A percentile compares a stretch with the other conserved stretches of the same genome.
phyloP scores from a whole-genome alignment of 2,329 filamentous ascomycete genomes.

The Cladosporium sphaerospermum region DNA sequence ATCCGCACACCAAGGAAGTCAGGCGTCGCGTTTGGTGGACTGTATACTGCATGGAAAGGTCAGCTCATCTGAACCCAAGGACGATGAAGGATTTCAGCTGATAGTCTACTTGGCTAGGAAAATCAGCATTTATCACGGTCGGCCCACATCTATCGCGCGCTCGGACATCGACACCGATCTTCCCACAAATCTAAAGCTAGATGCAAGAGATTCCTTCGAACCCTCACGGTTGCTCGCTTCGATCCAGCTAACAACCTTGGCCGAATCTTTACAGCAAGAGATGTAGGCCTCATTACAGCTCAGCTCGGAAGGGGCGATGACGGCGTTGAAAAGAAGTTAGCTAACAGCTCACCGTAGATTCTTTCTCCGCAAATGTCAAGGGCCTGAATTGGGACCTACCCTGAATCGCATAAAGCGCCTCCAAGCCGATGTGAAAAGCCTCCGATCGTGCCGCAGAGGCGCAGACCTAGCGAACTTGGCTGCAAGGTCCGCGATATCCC shows the following conservation, averaged over 20 bases:
- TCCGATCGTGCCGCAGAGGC: no score
- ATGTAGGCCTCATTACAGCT: slow-evolving; percentile 7
- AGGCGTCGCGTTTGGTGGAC: slow-evolving; percentile 18
- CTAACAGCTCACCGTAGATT: slow-evolving; percentile 14
- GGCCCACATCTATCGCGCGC: slow-evolving; percentile 49
- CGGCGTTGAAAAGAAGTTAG: slow-evolving; percentile 12
- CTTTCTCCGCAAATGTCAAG: background rate
- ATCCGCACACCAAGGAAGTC: slow-evolving; percentile 37
- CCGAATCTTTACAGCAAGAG: background rate
- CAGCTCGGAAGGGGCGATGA: slow-evolving; percentile 3
- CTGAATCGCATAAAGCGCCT: background rate
- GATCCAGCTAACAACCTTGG: background rate
- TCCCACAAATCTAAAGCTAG: slow-evolving; percentile 25
- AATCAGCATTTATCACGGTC: slow-evolving; percentile 51
- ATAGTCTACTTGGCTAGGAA: slow-evolving; percentile 34
- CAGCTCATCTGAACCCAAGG: slow-evolving; percentile 13
- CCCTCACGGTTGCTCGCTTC: slow-evolving; percentile 9
- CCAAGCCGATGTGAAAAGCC: background rate
- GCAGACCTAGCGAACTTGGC: no score
- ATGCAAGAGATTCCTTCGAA: no score
- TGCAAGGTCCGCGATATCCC: no score
- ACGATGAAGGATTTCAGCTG: background rate
- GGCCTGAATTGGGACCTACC: background rate
- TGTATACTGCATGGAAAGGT: slow-evolving; percentile 44
- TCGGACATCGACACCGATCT: slow-evolving; percentile 50